phyloP scores from a whole-genome alignment of 768 basidiomycete species.

The Amanita muscaria region DNA sequence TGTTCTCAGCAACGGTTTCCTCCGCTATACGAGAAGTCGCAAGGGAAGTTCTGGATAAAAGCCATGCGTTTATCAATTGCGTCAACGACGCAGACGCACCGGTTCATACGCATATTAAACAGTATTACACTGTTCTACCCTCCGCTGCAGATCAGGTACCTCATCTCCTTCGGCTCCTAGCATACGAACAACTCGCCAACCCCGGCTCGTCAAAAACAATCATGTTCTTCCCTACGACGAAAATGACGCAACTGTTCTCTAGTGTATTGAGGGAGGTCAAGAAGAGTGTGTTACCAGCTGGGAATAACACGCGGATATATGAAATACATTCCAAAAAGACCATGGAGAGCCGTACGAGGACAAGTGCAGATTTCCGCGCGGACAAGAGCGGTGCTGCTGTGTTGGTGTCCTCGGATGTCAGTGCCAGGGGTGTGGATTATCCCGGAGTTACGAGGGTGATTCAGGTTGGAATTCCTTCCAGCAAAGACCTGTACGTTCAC shows the following conservation, averaged over 20 bases:
- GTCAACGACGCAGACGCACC: slow-evolving; percentile 52
- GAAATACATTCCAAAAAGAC: slow-evolving; percentile 78
- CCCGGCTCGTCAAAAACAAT: slow-evolving; percentile 64
- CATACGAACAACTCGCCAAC: slow-evolving; percentile 78
- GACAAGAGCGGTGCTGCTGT: slow-evolving; percentile 47
- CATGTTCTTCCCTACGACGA: slow-evolving; percentile 80
- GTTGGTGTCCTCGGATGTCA: slow-evolving; percentile 81
- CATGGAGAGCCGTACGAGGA: slow-evolving; percentile 45
- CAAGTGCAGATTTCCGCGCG: slow-evolving; percentile 53
- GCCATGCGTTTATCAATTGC: slow-evolving; percentile 69
- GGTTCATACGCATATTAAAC: slow-evolving; percentile 68
- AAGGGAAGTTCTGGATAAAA: slow-evolving; percentile 42
- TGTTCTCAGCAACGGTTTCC: slow-evolving; percentile 87
- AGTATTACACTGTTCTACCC: slow-evolving; percentile 73
- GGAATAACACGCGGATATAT: slow-evolving; percentile 45
- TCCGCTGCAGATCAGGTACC: slow-evolving; percentile 61
- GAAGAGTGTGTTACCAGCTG: slow-evolving; percentile 38
- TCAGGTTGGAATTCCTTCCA: slow-evolving; percentile 76
- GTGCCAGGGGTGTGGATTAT: slow-evolving; percentile 85
- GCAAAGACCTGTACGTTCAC: slow-evolving; percentile 70
- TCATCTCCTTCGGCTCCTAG: slow-evolving; percentile 70
- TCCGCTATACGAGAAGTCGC: slow-evolving; percentile 65
- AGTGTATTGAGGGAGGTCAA: slow-evolving; percentile 48
- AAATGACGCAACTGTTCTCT: slow-evolving; percentile 70
- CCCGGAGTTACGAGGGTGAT: slow-evolving; percentile 84